A percentile compares a stretch with the other conserved stretches of the same genome.
Conservation (phyloP, 441 rosid genomes). For the Adansonia gregorii region DNA sequence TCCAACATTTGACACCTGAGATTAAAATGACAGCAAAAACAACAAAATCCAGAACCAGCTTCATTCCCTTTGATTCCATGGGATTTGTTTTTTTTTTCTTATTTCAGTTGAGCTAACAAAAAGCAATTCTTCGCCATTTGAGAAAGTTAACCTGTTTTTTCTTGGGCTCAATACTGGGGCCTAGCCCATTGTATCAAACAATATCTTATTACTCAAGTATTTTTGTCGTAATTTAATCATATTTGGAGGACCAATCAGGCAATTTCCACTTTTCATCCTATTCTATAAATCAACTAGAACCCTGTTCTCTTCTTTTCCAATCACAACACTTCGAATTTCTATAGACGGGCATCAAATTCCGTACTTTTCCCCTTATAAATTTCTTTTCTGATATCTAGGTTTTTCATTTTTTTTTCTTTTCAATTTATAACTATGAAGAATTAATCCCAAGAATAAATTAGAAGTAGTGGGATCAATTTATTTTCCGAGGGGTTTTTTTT, state of each 20-base stretch:
- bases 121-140: neutral
- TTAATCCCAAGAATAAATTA: neutral
- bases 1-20: constrained; percentile 69
- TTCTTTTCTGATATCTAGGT: neutral
- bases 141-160: neutral
- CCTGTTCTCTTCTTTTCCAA: neutral
- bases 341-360: neutral
- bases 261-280: neutral
- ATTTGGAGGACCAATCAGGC: neutral
- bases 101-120: neutral
- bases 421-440: neutral
- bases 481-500: neutral
- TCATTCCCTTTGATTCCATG: constrained; percentile 44
- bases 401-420: neutral
- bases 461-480: neutral
- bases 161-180: neutral
- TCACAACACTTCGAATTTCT: neutral
- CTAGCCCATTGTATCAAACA: neutral
- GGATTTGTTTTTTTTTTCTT: neutral
- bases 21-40: constrained; percentile 32
- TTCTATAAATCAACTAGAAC: neutral
- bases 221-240: neutral
- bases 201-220: neutral
- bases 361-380: too few species aligned
- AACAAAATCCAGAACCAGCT: constrained; percentile 39